Evolutionary conservation across 768 basidiomycete genomes (phyloP).

Genomic region (Lactarius indigo): DNA sequence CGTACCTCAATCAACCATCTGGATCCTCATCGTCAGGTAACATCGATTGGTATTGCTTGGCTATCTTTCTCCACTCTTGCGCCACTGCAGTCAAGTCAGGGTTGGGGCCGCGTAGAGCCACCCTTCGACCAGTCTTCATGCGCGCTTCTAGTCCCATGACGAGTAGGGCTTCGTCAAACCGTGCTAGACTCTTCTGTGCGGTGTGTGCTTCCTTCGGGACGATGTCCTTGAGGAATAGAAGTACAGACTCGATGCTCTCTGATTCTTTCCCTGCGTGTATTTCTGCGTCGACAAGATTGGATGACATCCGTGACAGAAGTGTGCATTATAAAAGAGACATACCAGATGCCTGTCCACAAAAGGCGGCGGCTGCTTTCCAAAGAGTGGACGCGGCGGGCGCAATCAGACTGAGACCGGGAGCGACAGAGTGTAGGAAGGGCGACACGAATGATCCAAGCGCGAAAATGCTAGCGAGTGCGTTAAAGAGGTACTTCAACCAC

Average conservation of each 20-base stretch:
- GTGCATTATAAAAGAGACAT: neutral
- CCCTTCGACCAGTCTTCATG: slow-evolving; percentile 15
- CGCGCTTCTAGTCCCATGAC: slow-evolving; percentile 15
- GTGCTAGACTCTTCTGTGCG: slow-evolving; percentile 6
- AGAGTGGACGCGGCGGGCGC: slow-evolving; percentile 6
- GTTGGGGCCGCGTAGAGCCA: slow-evolving; percentile 2
- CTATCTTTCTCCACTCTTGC: slow-evolving; percentile 14
- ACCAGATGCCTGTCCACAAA: slow-evolving; percentile 10
- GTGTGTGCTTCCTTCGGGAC: slow-evolving; percentile 15
- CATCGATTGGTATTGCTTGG: slow-evolving; percentile 16
- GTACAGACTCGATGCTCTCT: slow-evolving; percentile 12
- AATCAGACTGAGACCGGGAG: neutral
- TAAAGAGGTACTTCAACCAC: slow-evolving; percentile 15
- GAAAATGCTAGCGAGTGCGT: slow-evolving; percentile 8
- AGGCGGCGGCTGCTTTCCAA: neutral
- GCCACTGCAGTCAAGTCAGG: neutral
- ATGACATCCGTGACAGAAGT: neutral
- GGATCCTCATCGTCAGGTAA: slow-evolving; percentile 13
- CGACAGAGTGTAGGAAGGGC: slow-evolving; percentile 6
- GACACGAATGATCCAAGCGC: neutral
- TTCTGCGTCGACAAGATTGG: slow-evolving; percentile 9
- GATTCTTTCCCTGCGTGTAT: neutral
- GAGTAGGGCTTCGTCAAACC: slow-evolving; percentile 14
- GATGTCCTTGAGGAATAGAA: slow-evolving; percentile 13
- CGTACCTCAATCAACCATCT: slow-evolving; percentile 1